phyloP scores from a whole-genome alignment of 768 basidiomycete species.

The Phlebiopsis gigantea region DNA sequence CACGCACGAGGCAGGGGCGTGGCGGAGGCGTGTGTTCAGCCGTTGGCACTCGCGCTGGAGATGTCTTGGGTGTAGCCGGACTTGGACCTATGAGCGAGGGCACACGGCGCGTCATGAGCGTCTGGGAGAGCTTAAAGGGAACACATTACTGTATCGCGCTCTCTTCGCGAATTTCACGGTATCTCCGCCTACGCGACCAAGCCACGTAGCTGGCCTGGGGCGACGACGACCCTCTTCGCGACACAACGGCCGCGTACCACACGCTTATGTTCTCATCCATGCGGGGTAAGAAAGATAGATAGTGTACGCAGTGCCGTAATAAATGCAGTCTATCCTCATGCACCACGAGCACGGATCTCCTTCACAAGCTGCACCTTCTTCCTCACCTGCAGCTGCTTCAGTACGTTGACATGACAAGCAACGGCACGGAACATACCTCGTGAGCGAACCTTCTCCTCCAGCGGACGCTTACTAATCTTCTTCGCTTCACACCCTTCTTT shows the following conservation, averaged over 20 bases:
- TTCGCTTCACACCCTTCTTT: slow-evolving; percentile 76
- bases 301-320: not conserved
- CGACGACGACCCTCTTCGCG: not conserved
- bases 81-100: not conserved
- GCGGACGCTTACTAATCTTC: slow-evolving; percentile 67
- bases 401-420: slow-evolving; percentile 11
- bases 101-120: not conserved
- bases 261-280: not conserved
- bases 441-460: slow-evolving; percentile 79
- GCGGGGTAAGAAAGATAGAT: not conserved
- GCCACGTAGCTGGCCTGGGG: not conserved
- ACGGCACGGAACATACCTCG: slow-evolving; percentile 45
- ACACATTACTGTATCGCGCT: slow-evolving; percentile 1
- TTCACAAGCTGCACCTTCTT: slow-evolving; percentile 77
- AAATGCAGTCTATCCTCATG: slow-evolving; percentile 4
- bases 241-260: not conserved
- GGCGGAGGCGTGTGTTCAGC: slow-evolving; percentile 2
- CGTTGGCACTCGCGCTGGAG: not conserved
- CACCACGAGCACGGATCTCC: slow-evolving; percentile 53
- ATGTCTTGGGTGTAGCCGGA: slow-evolving; percentile 1
- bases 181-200: not conserved
- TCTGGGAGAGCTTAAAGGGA: not conserved
- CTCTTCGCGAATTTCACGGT: slow-evolving; percentile 1
- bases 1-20: slow-evolving; percentile 12
- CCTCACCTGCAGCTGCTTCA: slow-evolving; percentile 54